Percentiles rank a stretch among this genome's conserved stretches.
Conservation (phyloP, 805 yeast species). For the Yarrowia sp. region DNA sequence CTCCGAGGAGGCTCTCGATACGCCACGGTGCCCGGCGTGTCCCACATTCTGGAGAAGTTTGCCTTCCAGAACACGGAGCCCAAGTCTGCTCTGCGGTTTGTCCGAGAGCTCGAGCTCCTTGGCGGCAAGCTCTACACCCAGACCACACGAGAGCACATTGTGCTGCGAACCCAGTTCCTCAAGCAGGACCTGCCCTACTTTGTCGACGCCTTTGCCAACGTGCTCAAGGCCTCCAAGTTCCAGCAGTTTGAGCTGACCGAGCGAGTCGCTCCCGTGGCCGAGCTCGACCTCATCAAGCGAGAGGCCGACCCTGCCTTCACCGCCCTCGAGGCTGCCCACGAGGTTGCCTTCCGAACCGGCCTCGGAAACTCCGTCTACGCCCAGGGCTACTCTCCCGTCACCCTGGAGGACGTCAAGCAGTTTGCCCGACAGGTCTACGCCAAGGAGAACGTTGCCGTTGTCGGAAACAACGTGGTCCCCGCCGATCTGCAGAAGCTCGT, state of each 20-base stretch:
- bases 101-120: conserved; percentile 89
- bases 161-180: conserved; percentile 76
- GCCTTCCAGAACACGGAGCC: conserved; percentile 71
- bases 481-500: conserved; percentile 67
- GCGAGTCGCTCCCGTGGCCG: conserved; percentile 74
- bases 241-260: conserved; percentile 82
- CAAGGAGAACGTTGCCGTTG: conserved; percentile 64
- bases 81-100: conserved; percentile 86
- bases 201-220: conserved; percentile 78
- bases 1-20: conserved; percentile 85
- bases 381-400: conserved; percentile 57
- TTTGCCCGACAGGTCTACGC: conserved; percentile 68
- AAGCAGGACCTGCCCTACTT: conserved; percentile 87
- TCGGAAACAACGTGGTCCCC: conserved; percentile 69
- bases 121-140: conserved; percentile 74
- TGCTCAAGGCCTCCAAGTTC: conserved; percentile 61
- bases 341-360: conserved; percentile 78
- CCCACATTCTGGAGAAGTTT: conserved; percentile 81
- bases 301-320: conserved; percentile 49
- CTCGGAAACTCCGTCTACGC: conserved; percentile 79
- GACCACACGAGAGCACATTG: conserved; percentile 80
- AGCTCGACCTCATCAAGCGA: conserved; percentile 51
- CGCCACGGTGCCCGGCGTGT: conserved; percentile 64
- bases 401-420: conserved; percentile 60
- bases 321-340: conserved; percentile 77